phyloP scores from a whole-genome alignment of 2,329 filamentous ascomycete genomes.

The Elsinoe arachidis region DNA sequence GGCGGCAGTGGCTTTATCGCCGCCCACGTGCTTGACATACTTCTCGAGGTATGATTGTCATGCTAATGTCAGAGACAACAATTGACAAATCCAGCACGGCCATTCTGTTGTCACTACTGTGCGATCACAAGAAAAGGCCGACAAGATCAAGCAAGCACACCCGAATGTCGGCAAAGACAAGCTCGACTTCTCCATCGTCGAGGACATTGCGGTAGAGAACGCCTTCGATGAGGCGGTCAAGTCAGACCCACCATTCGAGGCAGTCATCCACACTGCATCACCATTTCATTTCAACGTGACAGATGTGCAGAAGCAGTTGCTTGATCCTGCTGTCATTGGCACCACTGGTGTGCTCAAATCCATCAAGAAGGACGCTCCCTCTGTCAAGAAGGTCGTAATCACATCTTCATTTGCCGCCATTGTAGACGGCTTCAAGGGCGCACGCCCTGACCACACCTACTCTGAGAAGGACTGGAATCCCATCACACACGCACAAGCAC shows the following conservation, averaged over 20 bases:
- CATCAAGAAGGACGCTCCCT: constrained; percentile 52
- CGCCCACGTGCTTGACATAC: constrained; percentile 53
- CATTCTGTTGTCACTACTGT: constrained; percentile 57
- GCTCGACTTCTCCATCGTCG: constrained; percentile 58
- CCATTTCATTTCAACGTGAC: constrained; percentile 70
- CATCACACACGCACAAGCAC: constrained; percentile 43
- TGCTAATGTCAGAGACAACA: constrained; percentile 13
- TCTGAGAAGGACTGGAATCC: constrained; percentile 51
- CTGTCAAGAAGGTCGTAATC: constrained; percentile 64
- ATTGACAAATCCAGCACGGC: constrained; percentile 24
- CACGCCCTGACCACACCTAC: constrained; percentile 41
- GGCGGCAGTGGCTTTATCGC: constrained; percentile 58
- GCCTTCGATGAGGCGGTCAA: constrained; percentile 58
- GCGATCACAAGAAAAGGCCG: constrained; percentile 52
- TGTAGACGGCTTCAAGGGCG: constrained; percentile 47
- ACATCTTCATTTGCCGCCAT: constrained; percentile 64
- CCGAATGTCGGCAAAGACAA: constrained; percentile 44
- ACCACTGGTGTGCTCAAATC: constrained; percentile 55
- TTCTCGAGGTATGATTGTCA: constrained; percentile 43
- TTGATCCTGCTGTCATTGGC: constrained; percentile 55
- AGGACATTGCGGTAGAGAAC: constrained; percentile 59
- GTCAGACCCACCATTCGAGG: constrained; percentile 58
- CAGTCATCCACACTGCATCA: constrained; percentile 64
- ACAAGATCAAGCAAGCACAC: constrained; percentile 50
- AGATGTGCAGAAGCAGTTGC: constrained; percentile 55